Base-by-base conservation (phyloP, 2,329 filamentous ascomycete species). In the Cytospora piceicola region DNA sequence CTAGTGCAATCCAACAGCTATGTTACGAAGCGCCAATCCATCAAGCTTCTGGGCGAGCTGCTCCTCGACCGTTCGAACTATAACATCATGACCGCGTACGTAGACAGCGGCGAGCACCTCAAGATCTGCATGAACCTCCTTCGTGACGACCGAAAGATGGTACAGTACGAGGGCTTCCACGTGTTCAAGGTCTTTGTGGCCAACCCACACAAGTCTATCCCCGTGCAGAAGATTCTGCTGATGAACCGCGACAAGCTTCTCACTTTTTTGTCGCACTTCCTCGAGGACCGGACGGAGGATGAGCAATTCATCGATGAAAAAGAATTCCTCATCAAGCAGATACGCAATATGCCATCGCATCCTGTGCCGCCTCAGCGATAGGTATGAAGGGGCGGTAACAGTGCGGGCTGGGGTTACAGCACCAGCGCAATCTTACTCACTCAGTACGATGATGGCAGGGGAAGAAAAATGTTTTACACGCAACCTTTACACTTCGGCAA, bases 161-260 rank as follows among this genome's bases (percentile, higher is more conserved):
- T 99, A 68, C 95, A 98, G 78, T 99, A 99, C 76, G 95, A 99
- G 77, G 95, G 94, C 9, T 99, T 99, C 77, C 95, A 99, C 76
- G 94, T 99, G 52, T 99, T 99, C 85, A 99, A 99, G 83, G 94
- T 99, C 69, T 99, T 99, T 78, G 95, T 98, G 62, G 95, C 95
- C 67, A 99, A 99, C 76, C 95, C 95, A 9, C 94, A 98, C 82
- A 99, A 99, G 80, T 96, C 93, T n/a, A 84, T 94, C 67, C 92
- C 94, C 39, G 95, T 99, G 58, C 93, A 97, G 76, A 92, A 94
- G 75, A 97, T 99, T 73, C 81, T 99, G 69, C 89, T 98, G 71
- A 97, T 97, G 86, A 99, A 99, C 76, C 88, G 94, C 66, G 94
- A 97, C 70, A 92, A 94, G 73, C 84, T 99, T 22, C 82, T 99